Evolutionary conservation across 2,329 filamentous ascomycete species (phyloP), one percentile per base, ranked within the genome.

Genomic region (Samsoniella hepiali): DNA sequence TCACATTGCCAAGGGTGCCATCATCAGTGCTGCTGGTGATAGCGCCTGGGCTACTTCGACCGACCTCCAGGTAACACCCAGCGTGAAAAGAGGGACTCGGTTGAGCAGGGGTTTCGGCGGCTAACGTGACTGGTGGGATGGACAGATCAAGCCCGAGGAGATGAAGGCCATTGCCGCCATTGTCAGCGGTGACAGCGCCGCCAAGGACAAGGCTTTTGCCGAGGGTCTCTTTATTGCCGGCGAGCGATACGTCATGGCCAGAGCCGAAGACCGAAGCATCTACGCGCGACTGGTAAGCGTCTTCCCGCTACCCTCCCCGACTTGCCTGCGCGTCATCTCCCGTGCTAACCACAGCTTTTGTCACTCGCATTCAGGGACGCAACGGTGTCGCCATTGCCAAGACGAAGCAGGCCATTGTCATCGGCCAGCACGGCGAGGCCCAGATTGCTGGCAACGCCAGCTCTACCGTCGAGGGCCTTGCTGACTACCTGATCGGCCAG

Each of bases 321-420:
- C 56, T 32, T 51, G 27, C 56, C 50, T 51, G 29, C 8, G 15
- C 38, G 38, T 40, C 11, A 32, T 10, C 17, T 36, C 22, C 9
- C 11, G 17, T 17, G 29, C 64, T 44, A 50, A 50, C 6, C 11
- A 42, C 22, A n/a, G 64, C 53, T 47, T 22, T 17, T 10, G 31
- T 3, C n/a, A 2, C 62, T 29, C 38, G 32, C 38, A 58, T 65
- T 66, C 67, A 85, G 82, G 92, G 91, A 71, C 91, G 89, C 75
- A 86, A 89, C 74, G 95, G 95, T 68, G 79, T 97, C 72, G 83
- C 89, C 74, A 86, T 95, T 71, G 88, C 88, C 78, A 96, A 96
- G 84, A 96, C 94, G 72, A 88, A 84, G 73, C 89, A 96, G 79
- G 91, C 93, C 70, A 88, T 98, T 76, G 86, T 99, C 74, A 80